Percentiles rank a stretch among this genome's conserved stretches.
Evolutionary conservation across 2,329 filamentous ascomycete species (phyloP).

Genomic region (Pleomassaria siparia): DNA sequence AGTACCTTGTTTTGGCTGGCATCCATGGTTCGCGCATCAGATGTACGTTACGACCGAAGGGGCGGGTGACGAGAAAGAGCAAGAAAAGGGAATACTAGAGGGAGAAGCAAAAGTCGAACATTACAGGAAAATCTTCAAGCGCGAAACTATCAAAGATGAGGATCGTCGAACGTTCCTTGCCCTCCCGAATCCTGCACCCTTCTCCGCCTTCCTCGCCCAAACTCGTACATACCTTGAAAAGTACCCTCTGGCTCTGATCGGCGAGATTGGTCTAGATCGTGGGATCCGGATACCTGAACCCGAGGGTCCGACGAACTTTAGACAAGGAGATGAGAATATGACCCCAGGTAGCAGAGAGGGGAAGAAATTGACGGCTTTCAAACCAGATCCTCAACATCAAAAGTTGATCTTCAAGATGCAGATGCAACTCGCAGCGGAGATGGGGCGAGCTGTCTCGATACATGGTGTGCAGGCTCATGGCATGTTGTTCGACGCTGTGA

Average conservation of each 20-base stretch:
- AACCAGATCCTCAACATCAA: constrained; percentile 71
- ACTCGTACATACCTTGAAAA: constrained; percentile 58
- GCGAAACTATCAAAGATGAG: constrained; percentile 42
- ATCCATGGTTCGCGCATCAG: constrained; percentile 83
- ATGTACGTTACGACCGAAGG: constrained; percentile 56
- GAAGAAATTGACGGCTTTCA: constrained; percentile 65
- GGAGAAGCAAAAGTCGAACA: constrained; percentile 57
- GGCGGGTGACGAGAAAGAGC: constrained; percentile 23
- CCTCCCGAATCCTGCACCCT: constrained; percentile 62
- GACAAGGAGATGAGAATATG: constrained; percentile 50
- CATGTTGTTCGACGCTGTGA: constrained; percentile 65
- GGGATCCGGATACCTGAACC: constrained; percentile 70
- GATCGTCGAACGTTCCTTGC: constrained; percentile 46
- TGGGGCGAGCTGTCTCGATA: constrained; percentile 66
- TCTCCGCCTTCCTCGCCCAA: constrained; percentile 60
- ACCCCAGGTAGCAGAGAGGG: constrained; percentile 74
- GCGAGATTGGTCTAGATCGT: constrained; percentile 78
- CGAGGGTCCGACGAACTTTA: constrained; percentile 49
- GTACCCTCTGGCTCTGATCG: constrained; percentile 67
- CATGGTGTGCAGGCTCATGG: constrained; percentile 80
- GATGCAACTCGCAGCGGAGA: constrained; percentile 68
- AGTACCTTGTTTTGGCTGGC: constrained; percentile 80
- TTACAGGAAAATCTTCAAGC: constrained; percentile 66
- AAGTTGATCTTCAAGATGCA: constrained; percentile 66
- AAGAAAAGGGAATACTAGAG: constrained; percentile 47